Conservation (phyloP, 257 asterid species). For the Gentiana macrophylla region DNA sequence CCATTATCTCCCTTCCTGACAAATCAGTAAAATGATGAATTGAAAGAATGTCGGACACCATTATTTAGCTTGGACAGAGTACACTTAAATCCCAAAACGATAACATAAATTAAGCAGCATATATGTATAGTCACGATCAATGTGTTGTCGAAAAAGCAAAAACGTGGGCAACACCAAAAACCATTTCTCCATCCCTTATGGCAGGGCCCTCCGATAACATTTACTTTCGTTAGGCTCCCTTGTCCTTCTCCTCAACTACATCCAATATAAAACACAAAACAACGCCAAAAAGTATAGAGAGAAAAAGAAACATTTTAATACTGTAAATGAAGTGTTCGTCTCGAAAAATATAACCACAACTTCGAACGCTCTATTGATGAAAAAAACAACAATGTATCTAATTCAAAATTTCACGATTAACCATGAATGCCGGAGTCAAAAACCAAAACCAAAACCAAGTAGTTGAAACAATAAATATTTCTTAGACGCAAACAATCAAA, state of each 20-base stretch:
- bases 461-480: no score
- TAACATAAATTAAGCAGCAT: background rate
- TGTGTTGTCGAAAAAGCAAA: conserved; percentile 85
- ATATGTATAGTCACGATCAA: conserved; percentile 45
- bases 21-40: conserved; percentile 89
- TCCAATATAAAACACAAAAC: background rate
- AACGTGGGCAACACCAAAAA: conserved; percentile 87
- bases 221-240: conserved; percentile 87
- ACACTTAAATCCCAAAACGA: background rate
- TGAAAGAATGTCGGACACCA: background rate
- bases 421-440: no score
- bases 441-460: no score
- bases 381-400: no score
- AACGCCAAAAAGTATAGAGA: no score
- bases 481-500: no score
- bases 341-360: no score
- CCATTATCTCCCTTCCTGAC: conserved; percentile 88
- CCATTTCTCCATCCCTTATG: conserved; percentile 62
- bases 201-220: conserved; percentile 72
- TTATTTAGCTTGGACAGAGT: no score
- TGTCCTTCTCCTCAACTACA: conserved; percentile 64
- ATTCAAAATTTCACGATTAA: no score
- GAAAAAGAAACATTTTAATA: no score
- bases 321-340: no score
- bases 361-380: no score